Conservation (phyloP, 2,329 filamentous ascomycete species). For the Trichoderma endophyticum region DNA sequence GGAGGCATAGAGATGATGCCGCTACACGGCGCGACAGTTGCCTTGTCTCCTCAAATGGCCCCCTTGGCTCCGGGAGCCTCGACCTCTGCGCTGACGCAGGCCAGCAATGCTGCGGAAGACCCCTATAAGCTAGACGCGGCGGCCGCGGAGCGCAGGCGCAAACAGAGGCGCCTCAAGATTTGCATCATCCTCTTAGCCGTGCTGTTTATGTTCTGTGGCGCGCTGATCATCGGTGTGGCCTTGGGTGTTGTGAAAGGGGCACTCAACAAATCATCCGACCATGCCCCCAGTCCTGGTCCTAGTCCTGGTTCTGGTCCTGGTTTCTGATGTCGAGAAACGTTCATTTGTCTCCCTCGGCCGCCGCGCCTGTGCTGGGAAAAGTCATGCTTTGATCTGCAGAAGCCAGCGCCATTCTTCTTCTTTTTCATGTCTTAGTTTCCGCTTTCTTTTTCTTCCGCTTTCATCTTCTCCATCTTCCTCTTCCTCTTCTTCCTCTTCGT, state of each 20-base stretch:
- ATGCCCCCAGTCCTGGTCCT: neutral
- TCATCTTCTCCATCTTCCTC: neutral
- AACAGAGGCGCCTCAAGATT: slow-evolving; percentile 21
- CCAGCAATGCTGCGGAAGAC: slow-evolving; percentile 2
- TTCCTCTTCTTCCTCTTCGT: neutral
- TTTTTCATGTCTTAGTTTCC: neutral
- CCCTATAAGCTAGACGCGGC: slow-evolving; percentile 26
- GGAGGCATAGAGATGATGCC: slow-evolving; percentile 11
- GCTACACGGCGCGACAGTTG: neutral
- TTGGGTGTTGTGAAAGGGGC: slow-evolving; percentile 26
- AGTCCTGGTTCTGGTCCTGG: neutral
- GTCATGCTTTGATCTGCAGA: neutral
- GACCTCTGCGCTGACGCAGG: slow-evolving; percentile 18
- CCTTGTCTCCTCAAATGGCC: neutral
- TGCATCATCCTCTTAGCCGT: slow-evolving; percentile 24
- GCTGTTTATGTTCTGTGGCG: slow-evolving; percentile 27
- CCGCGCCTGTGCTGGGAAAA: neutral
- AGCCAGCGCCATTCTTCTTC: neutral
- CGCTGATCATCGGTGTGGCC: slow-evolving; percentile 27
- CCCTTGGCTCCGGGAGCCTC: slow-evolving; percentile 7
- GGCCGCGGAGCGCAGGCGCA: slow-evolving; percentile 24
- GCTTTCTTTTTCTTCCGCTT: neutral
- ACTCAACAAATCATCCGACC: neutral
- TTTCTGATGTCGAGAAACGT: neutral
- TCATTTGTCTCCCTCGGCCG: neutral